These are phyloP conservation scores for Phytophthora fragariaefolia DNA, from an alignment of 352 stramenopile genomes.

Conservation along the genomic window DNA sequence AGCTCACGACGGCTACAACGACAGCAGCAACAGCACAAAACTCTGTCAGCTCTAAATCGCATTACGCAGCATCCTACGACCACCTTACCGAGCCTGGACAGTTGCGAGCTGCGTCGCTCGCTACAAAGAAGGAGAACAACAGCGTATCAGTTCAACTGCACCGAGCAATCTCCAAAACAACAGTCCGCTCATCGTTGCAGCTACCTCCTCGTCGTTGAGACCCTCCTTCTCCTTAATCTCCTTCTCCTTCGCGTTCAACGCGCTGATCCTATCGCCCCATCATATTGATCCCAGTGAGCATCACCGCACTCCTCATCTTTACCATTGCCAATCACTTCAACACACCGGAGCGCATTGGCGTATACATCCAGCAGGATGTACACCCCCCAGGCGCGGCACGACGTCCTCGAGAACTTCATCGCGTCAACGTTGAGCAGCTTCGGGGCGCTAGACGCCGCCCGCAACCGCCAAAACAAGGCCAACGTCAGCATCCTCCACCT, in stretches of 20 bases:
- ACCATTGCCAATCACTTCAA: background rate
- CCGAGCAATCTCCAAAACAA: slow-evolving; percentile 1
- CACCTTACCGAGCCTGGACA: slow-evolving; percentile 53
- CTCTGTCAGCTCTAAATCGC: background rate
- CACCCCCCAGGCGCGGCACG: slow-evolving; percentile 73
- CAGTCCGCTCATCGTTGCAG: background rate
- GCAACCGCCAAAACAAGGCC: background rate
- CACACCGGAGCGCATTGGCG: slow-evolving; percentile 74
- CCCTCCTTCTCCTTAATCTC: slow-evolving; percentile 55
- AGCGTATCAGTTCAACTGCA: background rate
- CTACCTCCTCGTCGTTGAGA: slow-evolving; percentile 65
- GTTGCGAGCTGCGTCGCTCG: slow-evolving; percentile 43
- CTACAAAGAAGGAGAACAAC: slow-evolving; percentile 28
- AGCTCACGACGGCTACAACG: slow-evolving; percentile 65
- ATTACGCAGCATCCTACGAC: background rate
- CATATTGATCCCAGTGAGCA: background rate
- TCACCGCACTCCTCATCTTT: slow-evolving; percentile 2
- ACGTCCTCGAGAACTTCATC: slow-evolving; percentile 69
- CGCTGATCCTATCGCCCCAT: slow-evolving; percentile 50
- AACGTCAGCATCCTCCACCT: background rate
- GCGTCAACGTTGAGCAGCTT: slow-evolving; percentile 82
- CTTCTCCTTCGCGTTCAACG: slow-evolving; percentile 66
- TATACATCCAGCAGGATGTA: slow-evolving; percentile 86
- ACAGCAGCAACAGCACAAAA: slow-evolving; percentile 1
- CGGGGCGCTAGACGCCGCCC: slow-evolving; percentile 54